A percentile compares a stretch with the other conserved stretches of the same genome.
These are phyloP conservation scores for Nakazawaea populi DNA, from an alignment of 805 yeast genomes.

Conservation along the genomic window DNA sequence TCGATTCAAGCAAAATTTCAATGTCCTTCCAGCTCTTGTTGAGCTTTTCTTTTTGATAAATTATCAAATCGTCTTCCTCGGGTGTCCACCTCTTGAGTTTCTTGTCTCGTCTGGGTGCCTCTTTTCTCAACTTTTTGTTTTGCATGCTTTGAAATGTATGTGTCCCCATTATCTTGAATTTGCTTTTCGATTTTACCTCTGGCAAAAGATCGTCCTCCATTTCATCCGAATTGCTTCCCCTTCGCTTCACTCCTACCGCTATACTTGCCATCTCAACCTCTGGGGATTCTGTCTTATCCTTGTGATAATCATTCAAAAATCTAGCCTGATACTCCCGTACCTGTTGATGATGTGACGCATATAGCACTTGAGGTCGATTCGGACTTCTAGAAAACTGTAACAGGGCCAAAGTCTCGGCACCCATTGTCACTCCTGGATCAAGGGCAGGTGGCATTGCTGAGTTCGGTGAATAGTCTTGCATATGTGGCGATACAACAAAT, in stretches of 20 bases:
- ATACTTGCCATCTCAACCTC: background rate
- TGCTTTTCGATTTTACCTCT: conserved; percentile 7
- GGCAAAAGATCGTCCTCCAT: conserved; percentile 3
- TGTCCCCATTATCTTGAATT: conserved; percentile 3
- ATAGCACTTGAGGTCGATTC: background rate
- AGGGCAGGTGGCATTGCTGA: background rate
- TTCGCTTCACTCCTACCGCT: background rate
- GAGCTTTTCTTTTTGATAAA: conserved; percentile 30
- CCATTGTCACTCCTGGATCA: background rate
- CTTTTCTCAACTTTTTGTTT: background rate
- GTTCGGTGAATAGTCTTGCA: too few species aligned
- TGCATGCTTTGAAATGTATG: conserved; percentile 9
- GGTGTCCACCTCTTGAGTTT: conserved; percentile 23
- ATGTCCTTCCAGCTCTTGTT: conserved; percentile 33
- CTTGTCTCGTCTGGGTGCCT: background rate
- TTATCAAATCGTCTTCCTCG: conserved; percentile 30
- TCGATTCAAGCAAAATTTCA: conserved; percentile 22
- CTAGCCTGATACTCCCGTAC: background rate
- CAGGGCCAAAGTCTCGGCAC: background rate
- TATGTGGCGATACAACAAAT: too few species aligned
- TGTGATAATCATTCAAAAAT: background rate
- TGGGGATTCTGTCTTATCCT: background rate
- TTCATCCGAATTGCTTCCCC: background rate
- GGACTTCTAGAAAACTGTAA: background rate
- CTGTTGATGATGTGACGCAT: background rate